Base-by-base conservation (phyloP, 1,139 yeast species). In the Spencermartinsiella ligniputridi region DNA sequence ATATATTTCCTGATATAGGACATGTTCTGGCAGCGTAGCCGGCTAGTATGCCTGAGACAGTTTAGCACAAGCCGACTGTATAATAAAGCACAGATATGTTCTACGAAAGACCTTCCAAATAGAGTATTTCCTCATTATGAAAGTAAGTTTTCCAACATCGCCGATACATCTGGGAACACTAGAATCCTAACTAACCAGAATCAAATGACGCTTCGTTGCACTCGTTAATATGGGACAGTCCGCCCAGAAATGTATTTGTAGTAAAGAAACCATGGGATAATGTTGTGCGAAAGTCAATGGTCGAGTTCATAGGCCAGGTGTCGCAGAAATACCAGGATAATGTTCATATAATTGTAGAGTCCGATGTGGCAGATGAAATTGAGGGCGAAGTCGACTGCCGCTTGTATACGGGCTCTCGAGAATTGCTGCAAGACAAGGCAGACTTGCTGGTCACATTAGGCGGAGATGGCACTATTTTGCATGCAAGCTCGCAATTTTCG, bases 391-490 rank as follows among this genome's bases (percentile, higher is more conserved):
- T 55, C 17, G 49, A 79, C 73, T 51, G 65, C 65, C 48, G 60
- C 53, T 37, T 52, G 45, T 56, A 50, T 37, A 48, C 55, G 3
- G 51, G 47, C 49, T 13, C 43, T 39, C 59, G 72, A 1, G 66
- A 68, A 12, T 67, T 80, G 4, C 79, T 89, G 22, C 75, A 79
- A 2, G 53, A 62, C 2, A 71, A 71, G 46, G 66, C 80, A 0
- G 97, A 90, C 59, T 64, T 89, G 39, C 67, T 90, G 36, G 88
- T 90, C 12, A 86, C 97, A 0, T 65, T 90, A 32, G 97, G 97
- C 8, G 98, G 98, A 11, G 98, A 90, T 62, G 98, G 97, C 9
- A 90, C 97, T 0, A 88, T 90, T 50, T 66, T 90, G 39, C 76
- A 85, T 48, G 92, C 90, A 0, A 76, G 77, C 0, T 72, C 81